Base-by-base conservation (phyloP, 208 protist species). In the Crithidia bombi region DNA sequence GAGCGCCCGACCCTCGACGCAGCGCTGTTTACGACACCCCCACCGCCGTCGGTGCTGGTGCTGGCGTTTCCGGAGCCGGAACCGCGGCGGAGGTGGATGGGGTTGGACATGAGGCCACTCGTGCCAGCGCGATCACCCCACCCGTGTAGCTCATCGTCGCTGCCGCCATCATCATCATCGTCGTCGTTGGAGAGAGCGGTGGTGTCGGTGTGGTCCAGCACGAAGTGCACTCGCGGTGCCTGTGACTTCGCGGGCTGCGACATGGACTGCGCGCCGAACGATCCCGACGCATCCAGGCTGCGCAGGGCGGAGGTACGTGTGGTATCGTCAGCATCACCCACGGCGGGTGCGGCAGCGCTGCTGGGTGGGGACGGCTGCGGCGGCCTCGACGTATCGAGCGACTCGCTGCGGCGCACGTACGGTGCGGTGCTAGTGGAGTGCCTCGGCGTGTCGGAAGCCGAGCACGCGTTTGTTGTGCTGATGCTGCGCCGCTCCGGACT, bases 331-430 rank as follows among this genome's bases (percentile, higher is more conserved):
- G 19, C 21, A 2, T 61, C 33, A 36, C 33, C 17, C 14, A 43
- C 12, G 23, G 55, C 52, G 14, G 32, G 26, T 4, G 17, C n/a
- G n/a, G 36, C 52, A 6, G 36, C 36, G 3, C 55, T n/a, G 15
- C 17, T 28, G 14, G 46, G 33, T 3, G 61, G 56, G 5, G 61
- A 38, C 47, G 32, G 61, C 2, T 35, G 44, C 35, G 61, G 43
- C 30, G 58, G 44, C 6, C 39, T 30, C 0, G 52, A 11, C 47
- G 36, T 41, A 14, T 62, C 75, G 15, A 69, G 43, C 32, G 69
- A 77, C 35, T 38, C 47, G 39, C 76, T 81, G 49, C 59, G 70
- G 5, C 65, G 69, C 64, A 73, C 65, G 61, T 81, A 81, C 11
- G 76, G 76, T 52, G 64, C 51, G 23, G 76, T 81, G 36, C 57